These are phyloP conservation scores for Cryptococcus sp. DNA, from an alignment of 1,284 basidiomycete genomes.

Conservation along the genomic window DNA sequence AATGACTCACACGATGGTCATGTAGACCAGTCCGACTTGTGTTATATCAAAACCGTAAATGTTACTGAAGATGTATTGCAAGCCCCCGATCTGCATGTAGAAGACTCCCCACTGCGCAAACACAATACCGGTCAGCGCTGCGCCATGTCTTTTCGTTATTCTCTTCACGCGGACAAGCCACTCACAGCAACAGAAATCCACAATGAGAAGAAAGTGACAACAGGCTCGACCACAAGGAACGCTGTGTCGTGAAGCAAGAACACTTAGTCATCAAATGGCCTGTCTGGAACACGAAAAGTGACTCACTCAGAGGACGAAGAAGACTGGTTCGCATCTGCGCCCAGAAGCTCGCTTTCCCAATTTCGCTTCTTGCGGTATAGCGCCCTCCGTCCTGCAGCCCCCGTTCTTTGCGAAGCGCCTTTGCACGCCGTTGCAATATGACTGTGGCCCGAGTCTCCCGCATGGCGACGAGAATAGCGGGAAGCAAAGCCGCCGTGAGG, in stretches of 20 bases:
- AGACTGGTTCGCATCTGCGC: constrained; percentile 40
- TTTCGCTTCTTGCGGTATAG: constrained; percentile 52
- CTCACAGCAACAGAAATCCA: constrained; percentile 67
- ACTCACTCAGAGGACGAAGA: constrained; percentile 42
- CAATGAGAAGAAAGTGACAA: constrained; percentile 70
- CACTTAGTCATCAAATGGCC: neutral
- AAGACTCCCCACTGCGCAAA: constrained; percentile 67
- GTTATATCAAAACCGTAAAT: constrained; percentile 69
- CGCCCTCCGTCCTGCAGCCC: constrained; percentile 38
- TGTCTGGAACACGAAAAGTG: neutral
- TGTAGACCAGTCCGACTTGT: constrained; percentile 64
- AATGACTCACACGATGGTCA: constrained; percentile 60
- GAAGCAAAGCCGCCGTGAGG: constrained; percentile 37
- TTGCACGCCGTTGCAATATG: constrained; percentile 43
- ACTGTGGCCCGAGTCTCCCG: constrained; percentile 50
- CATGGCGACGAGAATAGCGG: constrained; percentile 39
- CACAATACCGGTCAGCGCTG: neutral
- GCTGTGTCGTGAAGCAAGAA: constrained; percentile 48
- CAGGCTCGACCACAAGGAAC: constrained; percentile 70
- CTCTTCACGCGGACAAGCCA: neutral
- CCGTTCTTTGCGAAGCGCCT: constrained; percentile 39
- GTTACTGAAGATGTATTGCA: constrained; percentile 62
- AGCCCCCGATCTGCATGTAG: constrained; percentile 68
- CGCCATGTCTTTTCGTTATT: neutral
- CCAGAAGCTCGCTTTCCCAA: constrained; percentile 37